These are phyloP conservation scores for Dryadomyces quercus-mongolicae DNA, from an alignment of 2,329 filamentous ascomycete species.

Conservation along the genomic window DNA sequence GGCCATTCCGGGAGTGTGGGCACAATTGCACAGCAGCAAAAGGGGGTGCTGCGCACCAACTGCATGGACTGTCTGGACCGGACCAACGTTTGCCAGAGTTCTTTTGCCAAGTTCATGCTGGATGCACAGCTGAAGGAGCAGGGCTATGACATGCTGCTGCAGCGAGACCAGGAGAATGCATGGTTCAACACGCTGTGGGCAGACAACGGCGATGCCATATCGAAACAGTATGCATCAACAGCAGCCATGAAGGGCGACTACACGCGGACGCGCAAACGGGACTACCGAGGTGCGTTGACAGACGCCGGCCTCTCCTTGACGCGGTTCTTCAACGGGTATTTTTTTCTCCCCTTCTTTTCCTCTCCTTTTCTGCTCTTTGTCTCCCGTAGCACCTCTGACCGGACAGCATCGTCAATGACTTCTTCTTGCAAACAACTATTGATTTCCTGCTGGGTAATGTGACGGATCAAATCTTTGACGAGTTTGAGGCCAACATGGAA, in stretches of 20 bases:
- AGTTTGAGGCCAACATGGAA: constrained; percentile 91
- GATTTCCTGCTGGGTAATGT: constrained; percentile 90
- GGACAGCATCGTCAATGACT: constrained; percentile 92
- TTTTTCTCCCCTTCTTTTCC: neutral
- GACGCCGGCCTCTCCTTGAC: constrained; percentile 84
- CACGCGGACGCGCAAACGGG: constrained; percentile 78
- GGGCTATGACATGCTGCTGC: constrained; percentile 62
- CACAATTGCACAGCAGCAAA: constrained; percentile 40
- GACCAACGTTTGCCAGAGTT: constrained; percentile 92
- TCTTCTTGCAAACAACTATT: constrained; percentile 89
- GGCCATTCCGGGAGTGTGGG: constrained; percentile 8
- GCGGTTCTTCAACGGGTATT: constrained; percentile 53
- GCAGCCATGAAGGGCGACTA: constrained; percentile 95
- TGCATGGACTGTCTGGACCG: constrained; percentile 98
- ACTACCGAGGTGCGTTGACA: constrained; percentile 82
- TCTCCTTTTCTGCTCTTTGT: neutral
- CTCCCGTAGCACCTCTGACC: neutral
- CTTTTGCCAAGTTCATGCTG: constrained; percentile 71
- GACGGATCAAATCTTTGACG: constrained; percentile 73
- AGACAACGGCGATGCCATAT: constrained; percentile 93
- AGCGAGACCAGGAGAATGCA: constrained; percentile 64
- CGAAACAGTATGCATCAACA: constrained; percentile 90
- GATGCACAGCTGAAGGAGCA: constrained; percentile 67
- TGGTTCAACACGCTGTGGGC: constrained; percentile 98
- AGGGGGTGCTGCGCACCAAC: constrained; percentile 79